Evolutionary conservation across 2,329 filamentous ascomycete genomes (phyloP).

Genomic region (Penicillium expansum): DNA sequence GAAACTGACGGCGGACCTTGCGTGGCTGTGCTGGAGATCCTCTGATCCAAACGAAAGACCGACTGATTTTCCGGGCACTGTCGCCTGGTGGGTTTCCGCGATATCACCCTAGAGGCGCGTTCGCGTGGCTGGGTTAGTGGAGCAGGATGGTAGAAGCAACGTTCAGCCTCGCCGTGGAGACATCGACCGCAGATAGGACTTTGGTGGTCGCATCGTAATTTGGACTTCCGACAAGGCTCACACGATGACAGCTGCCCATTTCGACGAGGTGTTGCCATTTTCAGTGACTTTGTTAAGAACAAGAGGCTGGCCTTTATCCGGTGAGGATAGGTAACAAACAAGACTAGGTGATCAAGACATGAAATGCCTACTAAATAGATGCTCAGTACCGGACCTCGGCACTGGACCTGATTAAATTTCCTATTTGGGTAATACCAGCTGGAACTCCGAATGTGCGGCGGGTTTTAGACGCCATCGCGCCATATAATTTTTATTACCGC

Average conservation of each 20-base stretch:
- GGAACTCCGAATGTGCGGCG: too few species aligned
- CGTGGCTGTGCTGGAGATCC: neutral
- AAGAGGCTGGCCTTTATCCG: too few species aligned
- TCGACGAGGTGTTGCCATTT: conserved; percentile 1
- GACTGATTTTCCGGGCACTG: neutral
- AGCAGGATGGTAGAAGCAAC: conserved; percentile 17
- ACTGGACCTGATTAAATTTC: too few species aligned
- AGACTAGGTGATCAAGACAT: too few species aligned
- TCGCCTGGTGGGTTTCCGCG: neutral
- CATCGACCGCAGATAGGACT: conserved; percentile 21
- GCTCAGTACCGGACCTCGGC: too few species aligned
- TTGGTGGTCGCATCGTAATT: conserved; percentile 25
- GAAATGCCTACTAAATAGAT: too few species aligned
- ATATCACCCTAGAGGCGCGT: neutral
- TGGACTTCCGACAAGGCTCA: conserved; percentile 26
- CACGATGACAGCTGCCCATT: conserved; percentile 18
- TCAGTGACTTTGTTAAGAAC: too few species aligned
- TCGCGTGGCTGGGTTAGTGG: neutral
- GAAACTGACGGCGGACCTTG: neutral
- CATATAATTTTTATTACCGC: too few species aligned
- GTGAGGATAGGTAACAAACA: too few species aligned
- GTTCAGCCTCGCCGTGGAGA: conserved; percentile 1
- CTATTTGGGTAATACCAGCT: too few species aligned
- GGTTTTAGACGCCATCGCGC: too few species aligned
- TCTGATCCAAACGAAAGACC: neutral